These are phyloP conservation scores for Skeletonema tropicum DNA, from an alignment of 108 stramenopile species.

Conservation along the genomic window DNA sequence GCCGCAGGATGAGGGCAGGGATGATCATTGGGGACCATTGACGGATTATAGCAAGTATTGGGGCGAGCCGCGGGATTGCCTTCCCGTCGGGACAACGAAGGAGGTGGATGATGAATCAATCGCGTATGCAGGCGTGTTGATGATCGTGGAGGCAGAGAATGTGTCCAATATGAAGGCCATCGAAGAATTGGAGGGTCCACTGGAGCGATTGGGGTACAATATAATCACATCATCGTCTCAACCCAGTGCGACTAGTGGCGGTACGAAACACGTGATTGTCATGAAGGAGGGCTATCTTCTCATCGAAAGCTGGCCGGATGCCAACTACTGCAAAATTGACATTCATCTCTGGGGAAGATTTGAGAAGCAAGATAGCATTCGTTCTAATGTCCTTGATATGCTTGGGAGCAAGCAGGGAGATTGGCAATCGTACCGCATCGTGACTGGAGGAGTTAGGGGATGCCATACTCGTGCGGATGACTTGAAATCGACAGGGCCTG, in stretches of 20 bases:
- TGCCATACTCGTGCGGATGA: slow-evolving; percentile 78
- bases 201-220: slow-evolving; percentile 19
- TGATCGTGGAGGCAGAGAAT: slow-evolving; percentile 74
- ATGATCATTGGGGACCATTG: too few species aligned
- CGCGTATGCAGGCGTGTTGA: slow-evolving; percentile 54
- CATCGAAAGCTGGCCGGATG: slow-evolving; percentile 56
- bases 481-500: slow-evolving; percentile 71
- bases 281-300: slow-evolving; percentile 54
- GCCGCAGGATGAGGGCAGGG: slow-evolving; percentile 55
- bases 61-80: slow-evolving; percentile 35
- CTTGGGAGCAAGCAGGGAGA: slow-evolving; percentile 14
- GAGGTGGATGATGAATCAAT: slow-evolving; percentile 19
- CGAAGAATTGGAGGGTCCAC: slow-evolving; percentile 23
- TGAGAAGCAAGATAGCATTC: too few species aligned
- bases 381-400: too few species aligned
- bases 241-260: slow-evolving; percentile 18
- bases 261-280: too few species aligned
- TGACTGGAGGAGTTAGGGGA: slow-evolving; percentile 84
- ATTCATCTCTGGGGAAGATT: too few species aligned
- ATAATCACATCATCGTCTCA: slow-evolving; percentile 38
- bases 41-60: too few species aligned
- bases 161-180: too few species aligned
- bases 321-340: too few species aligned
- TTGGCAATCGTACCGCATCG: slow-evolving; percentile 64
- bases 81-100: slow-evolving; percentile 31